A percentile compares a stretch with the other conserved stretches of the same genome.
Evolutionary conservation across 177 flowering plant genomes (phyloP).

Genomic region (Telopea speciosissima): DNA sequence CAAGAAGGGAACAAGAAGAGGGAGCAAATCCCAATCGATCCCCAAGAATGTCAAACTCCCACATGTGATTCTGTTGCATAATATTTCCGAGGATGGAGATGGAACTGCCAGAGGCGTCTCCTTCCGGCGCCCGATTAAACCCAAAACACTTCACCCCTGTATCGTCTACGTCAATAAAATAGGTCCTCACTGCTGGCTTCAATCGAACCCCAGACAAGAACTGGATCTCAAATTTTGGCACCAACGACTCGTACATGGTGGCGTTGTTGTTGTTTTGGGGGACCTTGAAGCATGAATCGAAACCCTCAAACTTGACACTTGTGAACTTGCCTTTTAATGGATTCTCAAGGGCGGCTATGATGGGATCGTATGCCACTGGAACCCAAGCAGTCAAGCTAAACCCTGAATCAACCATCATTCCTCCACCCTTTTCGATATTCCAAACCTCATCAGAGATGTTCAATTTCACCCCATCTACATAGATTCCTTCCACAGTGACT

Average conservation of each 20-base stretch:
- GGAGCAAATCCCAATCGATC: constrained; percentile 44
- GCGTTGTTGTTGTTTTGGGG: too few species aligned
- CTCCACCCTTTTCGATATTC: constrained; percentile 36
- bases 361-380: constrained; percentile 41
- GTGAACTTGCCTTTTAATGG: constrained; percentile 5
- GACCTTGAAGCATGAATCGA: too few species aligned
- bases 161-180: constrained; percentile 40
- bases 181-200: constrained; percentile 58
- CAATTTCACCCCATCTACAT: constrained; percentile 35
- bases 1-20: constrained; percentile 49
- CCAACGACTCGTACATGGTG: constrained; percentile 16
- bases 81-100: constrained; percentile 55
- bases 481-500: constrained; percentile 43
- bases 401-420: constrained; percentile 63
- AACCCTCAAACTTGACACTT: too few species aligned
- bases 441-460: constrained; percentile 40
- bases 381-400: constrained; percentile 46
- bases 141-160: constrained; percentile 4
- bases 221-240: constrained; percentile 49
- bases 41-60: constrained; percentile 52
- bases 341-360: constrained; percentile 32
- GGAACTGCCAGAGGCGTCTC: constrained; percentile 21
- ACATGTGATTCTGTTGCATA: constrained; percentile 65
- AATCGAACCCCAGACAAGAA: constrained; percentile 48
- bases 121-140: too few species aligned